phyloP scores from a whole-genome alignment of 768 basidiomycete species.

The Suillus subluteus region DNA sequence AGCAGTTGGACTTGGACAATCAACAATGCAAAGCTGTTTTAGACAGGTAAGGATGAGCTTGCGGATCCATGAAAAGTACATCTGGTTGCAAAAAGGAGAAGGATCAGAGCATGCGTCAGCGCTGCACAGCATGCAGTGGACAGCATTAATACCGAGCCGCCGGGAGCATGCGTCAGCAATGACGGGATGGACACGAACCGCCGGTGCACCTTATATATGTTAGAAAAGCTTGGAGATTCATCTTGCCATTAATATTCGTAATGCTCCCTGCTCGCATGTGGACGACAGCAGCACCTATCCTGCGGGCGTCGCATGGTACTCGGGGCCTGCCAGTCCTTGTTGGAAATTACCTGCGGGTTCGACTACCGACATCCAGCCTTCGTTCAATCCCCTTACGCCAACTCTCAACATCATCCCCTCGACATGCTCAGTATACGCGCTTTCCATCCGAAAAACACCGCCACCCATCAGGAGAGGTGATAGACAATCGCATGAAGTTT shows the following conservation, averaged over 20 bases:
- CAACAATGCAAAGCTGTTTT: too few species aligned
- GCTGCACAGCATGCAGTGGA: too few species aligned
- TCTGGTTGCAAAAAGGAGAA: too few species aligned
- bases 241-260: background rate
- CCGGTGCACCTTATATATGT: too few species aligned
- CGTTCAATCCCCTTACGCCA: conserved; percentile 9
- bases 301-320: background rate
- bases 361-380: background rate
- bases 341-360: background rate
- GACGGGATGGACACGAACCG: too few species aligned
- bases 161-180: too few species aligned
- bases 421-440: conserved; percentile 30
- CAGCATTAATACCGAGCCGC: too few species aligned
- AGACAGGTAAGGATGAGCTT: too few species aligned
- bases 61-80: too few species aligned
- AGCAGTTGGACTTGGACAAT: too few species aligned
- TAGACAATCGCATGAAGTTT: conserved; percentile 21
- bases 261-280: background rate
- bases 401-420: conserved; percentile 26
- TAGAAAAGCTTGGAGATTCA: background rate
- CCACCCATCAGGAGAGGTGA: conserved; percentile 9
- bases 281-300: background rate
- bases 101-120: too few species aligned
- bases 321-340: background rate
- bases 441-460: conserved; percentile 23